These are phyloP conservation scores for Kappamyces sp. DNA, from an alignment of 192 early-diverging fungal species.

Conservation along the genomic window DNA sequence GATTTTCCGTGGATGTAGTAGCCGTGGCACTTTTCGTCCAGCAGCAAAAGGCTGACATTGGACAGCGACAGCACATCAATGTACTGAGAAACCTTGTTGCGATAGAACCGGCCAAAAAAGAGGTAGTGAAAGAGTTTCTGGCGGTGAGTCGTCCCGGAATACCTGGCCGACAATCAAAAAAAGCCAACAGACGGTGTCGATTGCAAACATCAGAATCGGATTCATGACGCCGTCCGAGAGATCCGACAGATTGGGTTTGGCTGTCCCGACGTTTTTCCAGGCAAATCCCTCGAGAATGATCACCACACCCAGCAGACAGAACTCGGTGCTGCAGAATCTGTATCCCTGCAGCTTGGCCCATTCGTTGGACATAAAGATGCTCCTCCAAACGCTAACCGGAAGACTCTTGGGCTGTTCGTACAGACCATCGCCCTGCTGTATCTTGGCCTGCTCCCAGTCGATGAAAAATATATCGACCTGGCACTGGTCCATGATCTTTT, in stretches of 20 bases:
- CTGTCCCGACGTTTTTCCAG: slow-evolving; percentile 31
- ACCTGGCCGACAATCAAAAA: slow-evolving; percentile 32
- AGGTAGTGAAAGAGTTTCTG: slow-evolving; percentile 22
- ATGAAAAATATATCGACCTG: slow-evolving; percentile 46
- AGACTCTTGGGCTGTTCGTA: slow-evolving; percentile 18
- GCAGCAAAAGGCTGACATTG: slow-evolving; percentile 43
- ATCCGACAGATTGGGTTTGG: slow-evolving; percentile 38
- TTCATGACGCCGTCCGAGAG: slow-evolving; percentile 26
- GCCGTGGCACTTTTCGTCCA: slow-evolving; percentile 54
- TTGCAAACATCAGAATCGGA: slow-evolving; percentile 42
- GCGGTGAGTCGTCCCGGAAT: background rate
- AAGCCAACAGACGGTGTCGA: slow-evolving; percentile 38
- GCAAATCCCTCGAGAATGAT: slow-evolving; percentile 37
- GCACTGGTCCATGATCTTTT: slow-evolving; percentile 40
- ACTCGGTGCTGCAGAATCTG: slow-evolving; percentile 33
- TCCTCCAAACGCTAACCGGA: slow-evolving; percentile 50
- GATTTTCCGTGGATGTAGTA: slow-evolving; percentile 52
- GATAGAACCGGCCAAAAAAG: slow-evolving; percentile 45
- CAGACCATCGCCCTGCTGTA: slow-evolving; percentile 16
- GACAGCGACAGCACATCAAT: slow-evolving; percentile 47
- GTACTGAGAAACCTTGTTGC: slow-evolving; percentile 44
- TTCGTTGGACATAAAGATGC: slow-evolving; percentile 47
- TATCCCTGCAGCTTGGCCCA: slow-evolving; percentile 45
- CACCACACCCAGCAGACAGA: slow-evolving; percentile 40
- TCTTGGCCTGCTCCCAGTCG: slow-evolving; percentile 52